Evolutionary conservation across 768 basidiomycete species (phyloP).

Genomic region (Termitomyces sp.): DNA sequence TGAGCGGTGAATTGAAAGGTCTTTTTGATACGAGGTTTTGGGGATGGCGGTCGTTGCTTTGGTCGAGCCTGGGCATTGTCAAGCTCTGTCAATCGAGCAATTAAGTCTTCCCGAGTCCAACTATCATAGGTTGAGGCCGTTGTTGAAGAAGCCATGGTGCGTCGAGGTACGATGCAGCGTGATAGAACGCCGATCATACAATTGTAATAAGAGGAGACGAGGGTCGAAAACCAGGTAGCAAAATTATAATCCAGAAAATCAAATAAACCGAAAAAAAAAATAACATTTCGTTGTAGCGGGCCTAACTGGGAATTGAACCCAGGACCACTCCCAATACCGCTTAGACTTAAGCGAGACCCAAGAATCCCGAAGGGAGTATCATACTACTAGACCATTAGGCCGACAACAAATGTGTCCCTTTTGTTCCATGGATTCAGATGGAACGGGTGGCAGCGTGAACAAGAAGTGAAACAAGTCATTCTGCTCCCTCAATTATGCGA

Average conservation of each 20-base stretch:
- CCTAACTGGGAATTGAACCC: slow-evolving; percentile 25
- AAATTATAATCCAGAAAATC: no score
- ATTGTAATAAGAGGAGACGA: no score
- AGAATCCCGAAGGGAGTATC: slow-evolving; percentile 21
- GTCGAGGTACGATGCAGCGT: slow-evolving; percentile 8
- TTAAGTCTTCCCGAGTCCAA: slow-evolving; percentile 58
- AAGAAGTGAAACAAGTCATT: no score
- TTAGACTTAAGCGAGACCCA: not conserved
- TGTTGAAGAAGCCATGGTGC: slow-evolving; percentile 10
- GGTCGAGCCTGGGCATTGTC: slow-evolving; percentile 30
- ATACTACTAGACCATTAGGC: slow-evolving; percentile 24
- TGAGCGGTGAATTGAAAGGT: slow-evolving; percentile 61
- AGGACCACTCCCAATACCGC: slow-evolving; percentile 20
- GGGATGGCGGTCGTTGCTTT: slow-evolving; percentile 21
- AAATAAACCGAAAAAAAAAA: no score
- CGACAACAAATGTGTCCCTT: not conserved
- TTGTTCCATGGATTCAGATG: no score
- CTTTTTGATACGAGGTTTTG: slow-evolving; percentile 16
- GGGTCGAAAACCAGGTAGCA: no score
- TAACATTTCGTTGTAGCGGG: no score
- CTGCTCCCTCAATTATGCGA: no score
- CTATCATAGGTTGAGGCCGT: slow-evolving; percentile 30
- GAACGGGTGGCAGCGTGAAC: no score
- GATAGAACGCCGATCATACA: slow-evolving; percentile 11
- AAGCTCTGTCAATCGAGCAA: slow-evolving; percentile 54